These are phyloP conservation scores for Syncephalis fuscata DNA, from an alignment of 371 early-diverging fungal species.

Conservation along the genomic window DNA sequence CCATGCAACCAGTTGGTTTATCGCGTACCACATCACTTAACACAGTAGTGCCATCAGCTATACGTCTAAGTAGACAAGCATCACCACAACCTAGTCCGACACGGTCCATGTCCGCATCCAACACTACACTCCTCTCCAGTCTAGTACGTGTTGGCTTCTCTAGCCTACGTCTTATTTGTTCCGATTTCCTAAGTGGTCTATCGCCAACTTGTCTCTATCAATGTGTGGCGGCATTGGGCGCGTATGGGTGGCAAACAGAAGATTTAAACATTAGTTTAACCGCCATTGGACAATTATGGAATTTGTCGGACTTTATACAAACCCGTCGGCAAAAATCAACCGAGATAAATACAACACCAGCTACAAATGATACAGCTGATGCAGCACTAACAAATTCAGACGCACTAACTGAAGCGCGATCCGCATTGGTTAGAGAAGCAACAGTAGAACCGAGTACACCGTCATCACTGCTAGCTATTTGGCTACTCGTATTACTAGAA, in stretches of 20 bases:
- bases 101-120: slow-evolving; percentile 2
- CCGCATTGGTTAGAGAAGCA: background rate
- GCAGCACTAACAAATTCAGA: background rate
- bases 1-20: background rate
- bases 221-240: slow-evolving; percentile 67
- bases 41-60: too few relatives aligned
- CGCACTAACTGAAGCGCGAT: background rate
- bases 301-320: slow-evolving; percentile 63
- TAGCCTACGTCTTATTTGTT: slow-evolving; percentile 87
- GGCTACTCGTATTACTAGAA: slow-evolving; percentile 72
- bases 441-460: background rate
- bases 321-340: slow-evolving; percentile 38
- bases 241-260: slow-evolving; percentile 69
- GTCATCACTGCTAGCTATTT: slow-evolving; percentile 23
- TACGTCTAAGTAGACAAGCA: too few relatives aligned
- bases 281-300: slow-evolving; percentile 85
- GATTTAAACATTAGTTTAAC: slow-evolving; percentile 93
- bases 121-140: slow-evolving; percentile 14
- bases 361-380: too few relatives aligned
- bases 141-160: slow-evolving; percentile 82
- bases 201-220: slow-evolving; percentile 53
- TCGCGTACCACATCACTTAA: background rate
- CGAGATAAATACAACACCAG: slow-evolving; percentile 3
- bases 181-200: slow-evolving; percentile 77
- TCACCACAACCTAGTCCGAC: background rate